Percentiles rank a stretch among this genome's conserved stretches.
Conservation (phyloP, 202 grass and related monocot species). For the Panicum virgatum region DNA sequence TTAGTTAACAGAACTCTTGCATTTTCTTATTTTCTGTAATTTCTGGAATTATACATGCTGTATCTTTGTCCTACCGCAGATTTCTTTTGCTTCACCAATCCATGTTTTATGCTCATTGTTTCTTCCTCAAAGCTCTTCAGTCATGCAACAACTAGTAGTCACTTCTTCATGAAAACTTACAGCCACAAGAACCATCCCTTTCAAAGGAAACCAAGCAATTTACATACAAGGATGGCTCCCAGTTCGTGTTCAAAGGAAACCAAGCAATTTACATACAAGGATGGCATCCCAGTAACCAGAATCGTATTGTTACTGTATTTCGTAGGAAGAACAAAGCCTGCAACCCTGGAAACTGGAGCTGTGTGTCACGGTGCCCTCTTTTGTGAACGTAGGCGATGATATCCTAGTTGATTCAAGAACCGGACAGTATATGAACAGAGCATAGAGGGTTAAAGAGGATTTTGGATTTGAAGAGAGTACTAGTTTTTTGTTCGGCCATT, state of each 20-base stretch:
- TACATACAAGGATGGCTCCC: conserved; percentile 88
- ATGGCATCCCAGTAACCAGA: background rate
- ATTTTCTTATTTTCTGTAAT: background rate
- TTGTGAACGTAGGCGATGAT: conserved; percentile 68
- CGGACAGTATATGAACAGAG: conserved; percentile 83
- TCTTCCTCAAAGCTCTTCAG: no score
- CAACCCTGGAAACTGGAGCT: conserved; percentile 85
- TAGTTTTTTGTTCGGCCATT: no score
- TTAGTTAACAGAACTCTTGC: background rate
- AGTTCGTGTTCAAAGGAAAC: conserved; percentile 73
- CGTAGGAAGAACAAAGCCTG: conserved; percentile 84
- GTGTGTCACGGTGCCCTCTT: conserved; percentile 81
- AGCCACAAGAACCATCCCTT: no score
- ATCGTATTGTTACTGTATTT: conserved; percentile 8
- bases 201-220: conserved; percentile 96
- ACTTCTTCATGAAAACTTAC: no score
- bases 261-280: no score
- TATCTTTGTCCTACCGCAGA: background rate
- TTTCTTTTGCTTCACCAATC: no score
- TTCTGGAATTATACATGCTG: background rate
- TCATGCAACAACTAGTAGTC: no score
- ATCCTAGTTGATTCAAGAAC: conserved; percentile 87
- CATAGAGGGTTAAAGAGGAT: no score
- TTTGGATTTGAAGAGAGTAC: no score
- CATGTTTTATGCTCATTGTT: no score